Conservation (phyloP, 2,329 filamentous ascomycete genomes). For the Cytospora piceae region DNA sequence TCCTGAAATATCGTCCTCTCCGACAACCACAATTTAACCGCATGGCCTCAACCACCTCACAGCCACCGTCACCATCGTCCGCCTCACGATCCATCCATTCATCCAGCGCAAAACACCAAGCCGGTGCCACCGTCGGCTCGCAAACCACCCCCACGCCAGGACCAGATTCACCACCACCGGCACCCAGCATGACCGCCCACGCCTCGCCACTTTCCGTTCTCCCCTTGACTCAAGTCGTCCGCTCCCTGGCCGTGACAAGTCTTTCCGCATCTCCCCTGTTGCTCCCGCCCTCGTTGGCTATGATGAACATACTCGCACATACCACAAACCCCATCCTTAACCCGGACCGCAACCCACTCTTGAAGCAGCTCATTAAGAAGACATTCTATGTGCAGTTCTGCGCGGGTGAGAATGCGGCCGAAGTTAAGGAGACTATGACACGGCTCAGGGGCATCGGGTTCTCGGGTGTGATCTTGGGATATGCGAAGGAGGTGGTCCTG, state of each 20-base stretch:
- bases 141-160: slow-evolving; percentile 23
- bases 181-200: slow-evolving; percentile 30
- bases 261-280: slow-evolving; percentile 73
- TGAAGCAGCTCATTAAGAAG: slow-evolving; percentile 72
- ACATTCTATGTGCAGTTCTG: slow-evolving; percentile 94
- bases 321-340: slow-evolving; percentile 68
- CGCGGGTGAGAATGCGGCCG: slow-evolving; percentile 72
- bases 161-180: slow-evolving; percentile 20
- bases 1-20: slow-evolving; percentile 27
- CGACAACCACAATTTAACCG: slow-evolving; percentile 30
- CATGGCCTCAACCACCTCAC: slow-evolving; percentile 20
- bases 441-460: slow-evolving; percentile 76
- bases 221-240: slow-evolving; percentile 67
- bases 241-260: slow-evolving; percentile 69
- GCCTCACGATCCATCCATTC: slow-evolving; percentile 37
- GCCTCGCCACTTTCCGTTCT: slow-evolving; percentile 63
- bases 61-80: slow-evolving; percentile 22
- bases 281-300: slow-evolving; percentile 68
- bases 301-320: slow-evolving; percentile 72
- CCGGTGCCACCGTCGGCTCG: slow-evolving; percentile 29
- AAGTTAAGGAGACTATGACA: slow-evolving; percentile 68
- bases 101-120: slow-evolving; percentile 23
- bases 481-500: slow-evolving; percentile 80
- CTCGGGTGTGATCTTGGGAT: slow-evolving; percentile 81
- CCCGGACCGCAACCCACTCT: slow-evolving; percentile 74